A percentile compares a stretch with the other conserved stretches of the same genome.
phyloP scores from a whole-genome alignment of 2,329 filamentous ascomycete genomes.

The Colletotrichum chrysophilum region DNA sequence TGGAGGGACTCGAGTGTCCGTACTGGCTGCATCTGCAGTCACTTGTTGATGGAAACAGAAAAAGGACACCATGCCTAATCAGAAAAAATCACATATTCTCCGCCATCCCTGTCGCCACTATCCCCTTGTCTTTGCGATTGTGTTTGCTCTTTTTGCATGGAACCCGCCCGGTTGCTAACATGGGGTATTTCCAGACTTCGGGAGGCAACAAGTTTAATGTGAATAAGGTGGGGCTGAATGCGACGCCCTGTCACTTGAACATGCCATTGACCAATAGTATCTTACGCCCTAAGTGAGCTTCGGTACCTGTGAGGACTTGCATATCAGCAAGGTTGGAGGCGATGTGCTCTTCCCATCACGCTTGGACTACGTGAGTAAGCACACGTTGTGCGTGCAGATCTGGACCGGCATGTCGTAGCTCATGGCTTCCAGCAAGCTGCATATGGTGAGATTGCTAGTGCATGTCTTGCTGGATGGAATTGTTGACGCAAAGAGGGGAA shows the following conservation, averaged over 20 bases:
- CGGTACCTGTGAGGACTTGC: neutral
- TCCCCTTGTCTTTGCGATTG: neutral
- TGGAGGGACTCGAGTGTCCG: neutral
- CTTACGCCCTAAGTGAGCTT: neutral
- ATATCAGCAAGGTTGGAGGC: neutral
- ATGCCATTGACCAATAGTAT: neutral
- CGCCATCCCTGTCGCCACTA: neutral
- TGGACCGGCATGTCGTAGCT: neutral
- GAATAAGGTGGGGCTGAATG: neutral
- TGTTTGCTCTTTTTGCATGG: neutral
- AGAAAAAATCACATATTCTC: neutral
- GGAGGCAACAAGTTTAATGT: neutral
- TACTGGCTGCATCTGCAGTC: neutral
- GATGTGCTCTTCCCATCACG: neutral
- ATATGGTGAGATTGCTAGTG: neutral
- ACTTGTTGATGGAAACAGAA: neutral
- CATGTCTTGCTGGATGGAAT: neutral
- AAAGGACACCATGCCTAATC: neutral
- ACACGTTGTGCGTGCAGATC: neutral
- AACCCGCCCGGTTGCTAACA: neutral
- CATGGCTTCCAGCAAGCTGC: neutral
- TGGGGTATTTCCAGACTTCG: neutral
- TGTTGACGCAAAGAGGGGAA: neutral
- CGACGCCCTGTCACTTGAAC: neutral
- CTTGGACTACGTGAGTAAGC: neutral